Evolutionary conservation across 1,284 basidiomycete species (phyloP).

Genomic region (Pseudozyma pruni): DNA sequence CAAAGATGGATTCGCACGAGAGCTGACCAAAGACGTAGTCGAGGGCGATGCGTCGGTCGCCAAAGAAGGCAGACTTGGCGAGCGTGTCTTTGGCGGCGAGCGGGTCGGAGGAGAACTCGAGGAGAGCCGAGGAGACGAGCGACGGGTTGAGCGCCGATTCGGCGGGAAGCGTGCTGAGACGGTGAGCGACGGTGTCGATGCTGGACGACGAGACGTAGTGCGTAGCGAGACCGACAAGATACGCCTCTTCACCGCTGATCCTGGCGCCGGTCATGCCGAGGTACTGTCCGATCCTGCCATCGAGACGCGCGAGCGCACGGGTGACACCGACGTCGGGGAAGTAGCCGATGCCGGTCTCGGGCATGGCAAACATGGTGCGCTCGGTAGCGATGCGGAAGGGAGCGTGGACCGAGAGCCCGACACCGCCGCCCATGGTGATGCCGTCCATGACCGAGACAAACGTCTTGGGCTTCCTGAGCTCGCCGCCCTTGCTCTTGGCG

Average conservation of each 20-base stretch:
- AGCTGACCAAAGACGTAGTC: constrained; percentile 63
- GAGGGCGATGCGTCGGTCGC: constrained; percentile 57
- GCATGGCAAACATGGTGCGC: constrained; percentile 89
- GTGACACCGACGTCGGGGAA: constrained; percentile 90
- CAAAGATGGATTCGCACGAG: constrained; percentile 55
- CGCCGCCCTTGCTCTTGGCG: constrained; percentile 37
- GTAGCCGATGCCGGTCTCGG: constrained; percentile 70
- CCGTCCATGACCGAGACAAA: constrained; percentile 81
- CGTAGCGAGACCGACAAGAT: constrained; percentile 62
- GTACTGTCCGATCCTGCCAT: constrained; percentile 92
- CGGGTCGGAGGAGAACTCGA: constrained; percentile 59
- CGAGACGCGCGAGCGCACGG: constrained; percentile 87
- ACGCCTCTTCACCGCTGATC: constrained; percentile 61
- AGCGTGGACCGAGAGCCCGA: constrained; percentile 87
- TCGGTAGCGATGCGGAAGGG: constrained; percentile 93
- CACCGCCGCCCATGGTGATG: constrained; percentile 89
- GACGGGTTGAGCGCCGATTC: constrained; percentile 41
- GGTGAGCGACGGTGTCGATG: constrained; percentile 52
- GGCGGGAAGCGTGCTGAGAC: constrained; percentile 51
- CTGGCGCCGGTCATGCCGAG: constrained; percentile 82
- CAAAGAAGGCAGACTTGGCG: constrained; percentile 53
- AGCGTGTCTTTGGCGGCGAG: constrained; percentile 37
- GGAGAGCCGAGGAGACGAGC: constrained; percentile 44
- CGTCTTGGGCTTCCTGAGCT: constrained; percentile 71
- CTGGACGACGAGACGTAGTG: constrained; percentile 56